Conservation (phyloP, 345 rosid genomes). For the Eucalyptus cloeziana region DNA sequence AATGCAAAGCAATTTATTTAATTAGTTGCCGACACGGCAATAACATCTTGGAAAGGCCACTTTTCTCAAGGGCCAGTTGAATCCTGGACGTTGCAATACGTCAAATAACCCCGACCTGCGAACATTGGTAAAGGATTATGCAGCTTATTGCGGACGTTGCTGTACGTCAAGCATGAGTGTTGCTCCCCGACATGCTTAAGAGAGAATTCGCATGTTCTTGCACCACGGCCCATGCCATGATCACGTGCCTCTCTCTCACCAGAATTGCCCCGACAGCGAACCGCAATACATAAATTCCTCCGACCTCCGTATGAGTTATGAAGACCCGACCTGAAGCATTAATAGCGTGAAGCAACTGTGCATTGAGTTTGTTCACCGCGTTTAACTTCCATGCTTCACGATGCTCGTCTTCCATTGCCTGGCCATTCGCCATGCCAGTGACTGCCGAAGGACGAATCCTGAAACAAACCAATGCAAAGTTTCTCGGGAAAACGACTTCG, state of each 20-base stretch:
- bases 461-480: conserved; percentile 41
- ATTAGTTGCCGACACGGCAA: not conserved
- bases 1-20: not conserved
- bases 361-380: conserved; percentile 12
- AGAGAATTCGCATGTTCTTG: not conserved
- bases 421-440: not conserved
- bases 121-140: not conserved
- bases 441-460: conserved; percentile 7
- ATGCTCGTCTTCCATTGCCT: not conserved
- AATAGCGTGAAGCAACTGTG: conserved; percentile 9
- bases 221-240: conserved; percentile 13
- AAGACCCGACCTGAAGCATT: conserved; percentile 19
- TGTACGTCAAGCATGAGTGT: not conserved
- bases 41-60: not conserved
- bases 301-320: not conserved
- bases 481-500: conserved; percentile 16
- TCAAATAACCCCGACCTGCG: too few relatives aligned
- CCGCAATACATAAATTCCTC: conserved; percentile 1
- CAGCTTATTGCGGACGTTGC: not conserved
- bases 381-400: not conserved
- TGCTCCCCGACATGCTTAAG: not conserved
- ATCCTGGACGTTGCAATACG: too few relatives aligned
- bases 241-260: conserved; percentile 8
- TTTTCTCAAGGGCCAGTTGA: not conserved
- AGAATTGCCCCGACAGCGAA: conserved; percentile 9